phyloP scores from a whole-genome alignment of 345 rosid genomes.

The Eucalyptus regnans region DNA sequence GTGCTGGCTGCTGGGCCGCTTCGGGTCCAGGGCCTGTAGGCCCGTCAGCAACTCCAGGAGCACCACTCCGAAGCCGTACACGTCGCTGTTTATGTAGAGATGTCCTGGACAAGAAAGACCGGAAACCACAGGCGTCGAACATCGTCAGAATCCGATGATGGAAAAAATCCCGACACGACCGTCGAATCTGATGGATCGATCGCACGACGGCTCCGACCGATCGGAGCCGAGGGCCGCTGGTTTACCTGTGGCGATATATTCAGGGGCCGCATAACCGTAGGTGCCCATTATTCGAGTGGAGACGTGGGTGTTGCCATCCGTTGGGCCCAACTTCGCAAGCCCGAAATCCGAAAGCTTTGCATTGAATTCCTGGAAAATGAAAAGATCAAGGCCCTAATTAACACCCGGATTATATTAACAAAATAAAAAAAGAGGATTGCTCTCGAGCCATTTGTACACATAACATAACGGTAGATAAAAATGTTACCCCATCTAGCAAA shows the following conservation, averaged over 20 bases:
- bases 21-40: slow-evolving; percentile 40
- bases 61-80: slow-evolving; percentile 81
- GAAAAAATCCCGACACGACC: background rate
- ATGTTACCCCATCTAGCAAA: slow-evolving; percentile 55
- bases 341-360: slow-evolving; percentile 91
- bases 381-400: background rate
- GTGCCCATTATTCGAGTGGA: slow-evolving; percentile 76
- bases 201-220: background rate
- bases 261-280: slow-evolving; percentile 83
- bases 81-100: slow-evolving; percentile 74
- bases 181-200: background rate
- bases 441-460: background rate
- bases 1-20: slow-evolving; percentile 26
- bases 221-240: background rate
- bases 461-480: background rate
- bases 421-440: background rate
- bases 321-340: slow-evolving; percentile 64
- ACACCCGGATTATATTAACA: background rate
- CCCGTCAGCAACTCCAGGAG: slow-evolving; percentile 73
- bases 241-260: slow-evolving; percentile 69
- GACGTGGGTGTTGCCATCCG: slow-evolving; percentile 53
- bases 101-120: slow-evolving; percentile 28
- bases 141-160: too few relatives aligned
- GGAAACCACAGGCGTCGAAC: too few relatives aligned
- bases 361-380: slow-evolving; percentile 29